These are phyloP conservation scores for Melanopsichium pennsylvanicum DNA, from an alignment of 1,284 basidiomycete genomes.

Conservation along the genomic window DNA sequence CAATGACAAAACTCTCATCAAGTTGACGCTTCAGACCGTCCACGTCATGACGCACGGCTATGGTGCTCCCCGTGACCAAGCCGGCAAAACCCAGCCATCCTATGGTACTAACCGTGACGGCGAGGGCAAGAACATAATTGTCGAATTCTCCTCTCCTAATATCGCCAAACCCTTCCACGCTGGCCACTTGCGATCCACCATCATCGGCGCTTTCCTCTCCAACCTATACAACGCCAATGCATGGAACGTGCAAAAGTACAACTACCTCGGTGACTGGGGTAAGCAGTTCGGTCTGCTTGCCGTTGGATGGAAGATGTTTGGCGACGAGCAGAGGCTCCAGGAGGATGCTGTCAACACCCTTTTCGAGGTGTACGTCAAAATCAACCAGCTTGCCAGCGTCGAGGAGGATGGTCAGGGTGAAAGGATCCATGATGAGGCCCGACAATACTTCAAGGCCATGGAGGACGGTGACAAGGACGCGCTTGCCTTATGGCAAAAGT, in stretches of 20 bases:
- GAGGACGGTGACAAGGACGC: conserved; percentile 84
- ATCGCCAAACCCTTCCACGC: conserved; percentile 99
- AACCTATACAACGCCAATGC: conserved; percentile 93
- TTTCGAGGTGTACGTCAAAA: conserved; percentile 91
- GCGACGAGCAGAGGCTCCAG: conserved; percentile 81
- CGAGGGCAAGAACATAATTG: conserved; percentile 66
- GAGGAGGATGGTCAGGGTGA: conserved; percentile 71
- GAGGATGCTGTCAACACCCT: conserved; percentile 93
- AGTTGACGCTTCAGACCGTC: conserved; percentile 82
- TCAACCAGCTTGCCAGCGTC: conserved; percentile 79
- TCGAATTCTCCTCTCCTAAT: conserved; percentile 93
- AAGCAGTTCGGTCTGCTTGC: conserved; percentile 77
- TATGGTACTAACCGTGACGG: conserved; percentile 63
- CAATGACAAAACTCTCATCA: conserved; percentile 72
- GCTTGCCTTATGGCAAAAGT: conserved; percentile 86
- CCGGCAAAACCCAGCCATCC: conserved; percentile 53
- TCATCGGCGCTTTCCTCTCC: conserved; percentile 91
- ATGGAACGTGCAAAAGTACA: conserved; percentile 88
- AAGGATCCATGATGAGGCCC: conserved; percentile 80
- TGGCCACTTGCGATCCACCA: conserved; percentile 93
- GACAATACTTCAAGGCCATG: conserved; percentile 93
- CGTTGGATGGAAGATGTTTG: conserved; percentile 90
- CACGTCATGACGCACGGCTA: conserved; percentile 74
- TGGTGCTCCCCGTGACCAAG: conserved; percentile 44
- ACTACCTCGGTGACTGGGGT: conserved; percentile 75